phyloP scores from a whole-genome alignment of 2,329 filamentous ascomycete genomes.

The Sporothrix mexicana region DNA sequence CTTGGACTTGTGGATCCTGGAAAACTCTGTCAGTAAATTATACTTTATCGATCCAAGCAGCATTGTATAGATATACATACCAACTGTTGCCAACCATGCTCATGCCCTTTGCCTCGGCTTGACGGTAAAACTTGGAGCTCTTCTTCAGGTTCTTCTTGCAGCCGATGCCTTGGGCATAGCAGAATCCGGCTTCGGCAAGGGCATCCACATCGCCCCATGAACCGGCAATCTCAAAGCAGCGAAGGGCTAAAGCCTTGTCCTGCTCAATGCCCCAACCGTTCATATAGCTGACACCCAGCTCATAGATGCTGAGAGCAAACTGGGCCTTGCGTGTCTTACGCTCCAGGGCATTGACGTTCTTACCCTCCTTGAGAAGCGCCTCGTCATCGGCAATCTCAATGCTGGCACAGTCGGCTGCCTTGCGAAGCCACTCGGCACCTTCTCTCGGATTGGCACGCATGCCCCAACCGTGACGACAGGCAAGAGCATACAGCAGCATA shows the following conservation, averaged over 20 bases:
- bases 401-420: slow-evolving; percentile 83
- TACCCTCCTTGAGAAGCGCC: slow-evolving; percentile 65
- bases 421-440: slow-evolving; percentile 88
- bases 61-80: slow-evolving; percentile 59
- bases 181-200: slow-evolving; percentile 91
- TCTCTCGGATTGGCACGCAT: slow-evolving; percentile 92
- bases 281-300: slow-evolving; percentile 94
- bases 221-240: slow-evolving; percentile 96
- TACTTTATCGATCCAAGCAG: background rate
- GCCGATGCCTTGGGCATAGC: slow-evolving; percentile 90
- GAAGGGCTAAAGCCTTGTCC: slow-evolving; percentile 83
- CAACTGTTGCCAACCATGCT: slow-evolving; percentile 99
- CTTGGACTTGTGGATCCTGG: slow-evolving; percentile 95
- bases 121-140: slow-evolving; percentile 86
- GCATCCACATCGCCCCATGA: slow-evolving; percentile 96
- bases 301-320: slow-evolving; percentile 94
- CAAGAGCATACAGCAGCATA: slow-evolving; percentile 94
- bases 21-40: slow-evolving; percentile 28
- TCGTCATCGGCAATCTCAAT: slow-evolving; percentile 85
- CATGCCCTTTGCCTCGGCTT: slow-evolving; percentile 90
- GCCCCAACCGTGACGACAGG: slow-evolving; percentile 95
- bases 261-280: slow-evolving; percentile 98
- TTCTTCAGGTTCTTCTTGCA: slow-evolving; percentile 97
- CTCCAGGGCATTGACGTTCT: slow-evolving; percentile 69
- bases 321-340: slow-evolving; percentile 86